These are phyloP conservation scores for Helicocarpus griseus DNA, from an alignment of 2,329 filamentous ascomycete genomes.

Conservation along the genomic window DNA sequence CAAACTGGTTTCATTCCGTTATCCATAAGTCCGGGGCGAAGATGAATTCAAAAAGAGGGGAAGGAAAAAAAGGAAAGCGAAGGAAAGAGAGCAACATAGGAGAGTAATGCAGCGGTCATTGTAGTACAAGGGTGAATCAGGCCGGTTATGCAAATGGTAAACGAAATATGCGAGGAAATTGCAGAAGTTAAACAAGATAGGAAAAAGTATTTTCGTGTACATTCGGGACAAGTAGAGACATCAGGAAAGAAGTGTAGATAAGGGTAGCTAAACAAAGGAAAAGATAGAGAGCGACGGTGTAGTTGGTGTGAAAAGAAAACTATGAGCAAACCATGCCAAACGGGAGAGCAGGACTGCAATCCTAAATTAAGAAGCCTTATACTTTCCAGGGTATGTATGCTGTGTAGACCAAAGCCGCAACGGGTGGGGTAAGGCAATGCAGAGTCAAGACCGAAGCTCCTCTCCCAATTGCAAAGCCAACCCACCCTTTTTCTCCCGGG, in stretches of 20 bases:
- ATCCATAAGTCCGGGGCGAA: background rate
- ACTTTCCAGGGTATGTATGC: no score
- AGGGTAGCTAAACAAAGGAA: background rate
- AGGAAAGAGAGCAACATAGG: background rate
- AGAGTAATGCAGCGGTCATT: background rate
- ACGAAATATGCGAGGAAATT: background rate
- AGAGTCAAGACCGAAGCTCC: slow-evolving; percentile 44
- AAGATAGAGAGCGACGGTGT: background rate
- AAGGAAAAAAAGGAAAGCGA: background rate
- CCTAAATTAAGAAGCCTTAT: no score
- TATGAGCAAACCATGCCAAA: no score
- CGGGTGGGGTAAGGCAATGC: background rate
- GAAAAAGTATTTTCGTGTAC: background rate
- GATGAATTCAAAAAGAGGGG: background rate
- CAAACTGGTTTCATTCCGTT: background rate
- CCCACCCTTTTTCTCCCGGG: slow-evolving; percentile 37
- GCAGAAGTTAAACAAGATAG: background rate
- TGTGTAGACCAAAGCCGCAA: no score
- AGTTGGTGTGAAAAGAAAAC: background rate
- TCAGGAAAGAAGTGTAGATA: background rate
- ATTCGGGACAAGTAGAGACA: background rate
- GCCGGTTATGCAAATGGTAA: no score
- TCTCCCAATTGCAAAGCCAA: slow-evolving; percentile 59
- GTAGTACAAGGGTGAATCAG: background rate
- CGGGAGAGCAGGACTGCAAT: no score